Evolutionary conservation across 192 early-diverging fungal genomes (phyloP).

Genomic region (Podila verticillata): DNA sequence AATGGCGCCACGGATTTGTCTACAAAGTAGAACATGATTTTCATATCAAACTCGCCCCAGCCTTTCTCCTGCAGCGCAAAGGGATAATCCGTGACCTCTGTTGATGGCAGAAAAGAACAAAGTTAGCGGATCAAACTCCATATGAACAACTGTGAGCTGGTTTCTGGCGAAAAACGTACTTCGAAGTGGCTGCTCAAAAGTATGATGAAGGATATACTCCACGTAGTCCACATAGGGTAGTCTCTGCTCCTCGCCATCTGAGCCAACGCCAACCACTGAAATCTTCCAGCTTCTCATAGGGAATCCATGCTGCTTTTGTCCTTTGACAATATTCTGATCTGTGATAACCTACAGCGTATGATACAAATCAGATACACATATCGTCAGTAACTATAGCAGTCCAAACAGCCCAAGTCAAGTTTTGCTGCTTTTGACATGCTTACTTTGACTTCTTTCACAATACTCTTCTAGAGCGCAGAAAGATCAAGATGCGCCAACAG

Average conservation of each 20-base stretch:
- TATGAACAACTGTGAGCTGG: neutral
- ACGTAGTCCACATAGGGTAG: slow-evolving; percentile 59
- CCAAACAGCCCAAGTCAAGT: too few species aligned
- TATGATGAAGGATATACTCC: slow-evolving; percentile 61
- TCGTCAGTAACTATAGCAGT: too few species aligned
- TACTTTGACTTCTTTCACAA: slow-evolving; percentile 1
- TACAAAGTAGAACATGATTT: slow-evolving; percentile 60
- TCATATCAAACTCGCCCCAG: slow-evolving; percentile 73
- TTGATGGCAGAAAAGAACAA: neutral
- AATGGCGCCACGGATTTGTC: slow-evolving; percentile 54
- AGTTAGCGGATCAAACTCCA: neutral
- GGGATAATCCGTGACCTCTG: slow-evolving; percentile 62
- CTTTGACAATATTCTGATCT: slow-evolving; percentile 46
- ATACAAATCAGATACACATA: neutral
- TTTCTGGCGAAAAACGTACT: slow-evolving; percentile 26
- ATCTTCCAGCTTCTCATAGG: slow-evolving; percentile 62
- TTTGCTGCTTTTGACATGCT: too few species aligned
- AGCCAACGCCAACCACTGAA: slow-evolving; percentile 48
- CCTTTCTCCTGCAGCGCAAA: slow-evolving; percentile 65
- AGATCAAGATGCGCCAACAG: neutral
- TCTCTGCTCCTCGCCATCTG: slow-evolving; percentile 40
- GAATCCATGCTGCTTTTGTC: slow-evolving; percentile 51
- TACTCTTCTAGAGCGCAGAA: neutral
- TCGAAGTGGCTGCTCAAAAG: slow-evolving; percentile 54
- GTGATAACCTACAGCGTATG: slow-evolving; percentile 29